A percentile compares a stretch with the other conserved stretches of the same genome.
These are phyloP conservation scores for Knufia fluminis DNA, from an alignment of 2,329 filamentous ascomycete species.

Conservation along the genomic window DNA sequence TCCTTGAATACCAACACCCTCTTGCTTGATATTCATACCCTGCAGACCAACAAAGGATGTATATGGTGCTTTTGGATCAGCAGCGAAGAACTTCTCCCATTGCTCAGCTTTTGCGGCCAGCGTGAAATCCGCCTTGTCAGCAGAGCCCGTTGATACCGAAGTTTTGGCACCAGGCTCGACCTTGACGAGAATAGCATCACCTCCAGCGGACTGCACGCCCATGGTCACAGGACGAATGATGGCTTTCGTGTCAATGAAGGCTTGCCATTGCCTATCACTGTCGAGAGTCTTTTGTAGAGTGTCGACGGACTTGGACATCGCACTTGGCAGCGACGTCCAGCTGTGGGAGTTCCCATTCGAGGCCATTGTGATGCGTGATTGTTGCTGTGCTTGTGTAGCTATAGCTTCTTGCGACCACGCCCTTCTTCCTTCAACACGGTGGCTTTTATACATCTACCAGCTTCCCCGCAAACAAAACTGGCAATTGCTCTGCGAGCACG, in stretches of 20 bases:
- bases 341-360: conserved; percentile 14
- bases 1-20: conserved; percentile 40
- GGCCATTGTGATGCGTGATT: background rate
- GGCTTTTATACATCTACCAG: no score
- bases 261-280: conserved; percentile 19
- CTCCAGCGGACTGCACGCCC: conserved; percentile 15
- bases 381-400: background rate
- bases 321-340: conserved; percentile 16
- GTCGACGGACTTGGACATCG: conserved; percentile 18
- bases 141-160: conserved; percentile 12
- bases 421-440: no score
- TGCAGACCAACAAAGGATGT: conserved; percentile 19
- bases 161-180: conserved; percentile 14
- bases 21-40: conserved; percentile 40
- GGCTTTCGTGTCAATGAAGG: conserved; percentile 20
- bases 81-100: conserved; percentile 21
- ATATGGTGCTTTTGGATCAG: conserved; percentile 18
- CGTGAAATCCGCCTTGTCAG: conserved; percentile 16
- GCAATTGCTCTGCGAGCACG: no score
- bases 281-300: conserved; percentile 14
- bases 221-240: conserved; percentile 20
- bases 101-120: conserved; percentile 17
- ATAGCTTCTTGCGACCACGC: background rate
- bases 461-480: no score
- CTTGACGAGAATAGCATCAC: conserved; percentile 17